Conservation (phyloP, 257 asterid species). For the Paraleonurus japonicus region DNA sequence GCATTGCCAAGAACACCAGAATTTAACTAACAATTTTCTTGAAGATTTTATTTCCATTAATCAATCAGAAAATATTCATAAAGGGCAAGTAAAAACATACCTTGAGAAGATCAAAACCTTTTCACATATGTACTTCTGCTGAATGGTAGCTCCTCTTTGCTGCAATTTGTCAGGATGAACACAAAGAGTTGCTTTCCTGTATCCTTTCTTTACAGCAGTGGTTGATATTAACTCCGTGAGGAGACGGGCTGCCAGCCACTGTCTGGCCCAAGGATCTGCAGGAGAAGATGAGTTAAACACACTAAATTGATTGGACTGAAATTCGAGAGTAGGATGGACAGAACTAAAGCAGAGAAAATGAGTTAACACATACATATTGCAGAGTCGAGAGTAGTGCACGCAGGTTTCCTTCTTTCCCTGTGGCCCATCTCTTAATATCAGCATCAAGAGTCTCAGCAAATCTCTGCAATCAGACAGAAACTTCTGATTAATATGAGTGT, state of each 20-base stretch:
- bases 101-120: conserved; percentile 91
- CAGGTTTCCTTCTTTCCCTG: conserved; percentile 82
- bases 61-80: neutral
- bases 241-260: conserved; percentile 89
- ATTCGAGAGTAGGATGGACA: neutral
- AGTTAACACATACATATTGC: conserved; percentile 64
- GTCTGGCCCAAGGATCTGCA: conserved; percentile 79
- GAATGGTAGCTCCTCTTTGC: conserved; percentile 85
- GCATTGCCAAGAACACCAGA: neutral
- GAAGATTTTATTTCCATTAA: neutral
- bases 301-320: neutral
- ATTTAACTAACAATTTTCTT: neutral
- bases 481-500: neutral
- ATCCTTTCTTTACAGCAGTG: conserved; percentile 78
- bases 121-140: conserved; percentile 83
- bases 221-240: conserved; percentile 70
- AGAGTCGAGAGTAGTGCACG: conserved; percentile 92
- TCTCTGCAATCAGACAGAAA: conserved; percentile 55
- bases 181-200: conserved; percentile 84
- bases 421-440: conserved; percentile 88
- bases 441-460: conserved; percentile 78
- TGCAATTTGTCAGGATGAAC: conserved; percentile 95
- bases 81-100: conserved; percentile 34
- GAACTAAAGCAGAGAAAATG: neutral
- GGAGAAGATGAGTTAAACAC: neutral